Percentiles rank a stretch among this genome's conserved stretches.
phyloP scores from a whole-genome alignment of 2,329 filamentous ascomycete species.

The Arthrobotrys musiformis region DNA sequence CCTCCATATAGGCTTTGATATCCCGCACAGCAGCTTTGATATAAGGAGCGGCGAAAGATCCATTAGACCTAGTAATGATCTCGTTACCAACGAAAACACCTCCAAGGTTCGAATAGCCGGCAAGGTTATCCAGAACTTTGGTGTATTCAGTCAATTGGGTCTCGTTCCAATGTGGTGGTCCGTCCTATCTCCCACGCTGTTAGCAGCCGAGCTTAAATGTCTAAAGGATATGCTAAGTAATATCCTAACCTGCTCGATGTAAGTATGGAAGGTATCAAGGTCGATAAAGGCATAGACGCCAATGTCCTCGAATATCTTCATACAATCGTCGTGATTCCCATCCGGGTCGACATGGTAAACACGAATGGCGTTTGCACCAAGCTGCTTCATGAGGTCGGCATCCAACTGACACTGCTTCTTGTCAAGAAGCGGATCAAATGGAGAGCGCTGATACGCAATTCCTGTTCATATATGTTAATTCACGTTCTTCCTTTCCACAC shows the following conservation, averaged over 20 bases:
- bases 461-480: conserved; percentile 65
- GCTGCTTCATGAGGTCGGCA: conserved; percentile 78
- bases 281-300: conserved; percentile 88
- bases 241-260: conserved; percentile 71
- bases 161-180: conserved; percentile 75
- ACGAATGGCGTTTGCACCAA: conserved; percentile 85
- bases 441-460: conserved; percentile 75
- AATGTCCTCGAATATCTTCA: conserved; percentile 79
- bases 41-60: conserved; percentile 77
- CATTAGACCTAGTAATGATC: conserved; percentile 73
- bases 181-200: conserved; percentile 61
- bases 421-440: conserved; percentile 79
- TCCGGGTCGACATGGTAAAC: conserved; percentile 85
- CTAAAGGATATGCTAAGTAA: neutral
- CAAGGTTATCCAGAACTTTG: conserved; percentile 80
- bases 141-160: conserved; percentile 76
- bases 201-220: neutral
- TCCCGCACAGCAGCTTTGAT: conserved; percentile 84
- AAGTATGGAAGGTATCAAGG: conserved; percentile 78
- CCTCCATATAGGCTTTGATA: conserved; percentile 81
- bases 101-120: conserved; percentile 79
- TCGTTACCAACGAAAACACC: conserved; percentile 92
- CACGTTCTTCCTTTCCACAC: neutral
- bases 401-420: conserved; percentile 80
- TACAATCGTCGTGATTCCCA: conserved; percentile 79